Evolutionary conservation across 768 basidiomycete genomes (phyloP), one percentile per base, ranked within the genome.

Genomic region (Rhodotorula diobovata): DNA sequence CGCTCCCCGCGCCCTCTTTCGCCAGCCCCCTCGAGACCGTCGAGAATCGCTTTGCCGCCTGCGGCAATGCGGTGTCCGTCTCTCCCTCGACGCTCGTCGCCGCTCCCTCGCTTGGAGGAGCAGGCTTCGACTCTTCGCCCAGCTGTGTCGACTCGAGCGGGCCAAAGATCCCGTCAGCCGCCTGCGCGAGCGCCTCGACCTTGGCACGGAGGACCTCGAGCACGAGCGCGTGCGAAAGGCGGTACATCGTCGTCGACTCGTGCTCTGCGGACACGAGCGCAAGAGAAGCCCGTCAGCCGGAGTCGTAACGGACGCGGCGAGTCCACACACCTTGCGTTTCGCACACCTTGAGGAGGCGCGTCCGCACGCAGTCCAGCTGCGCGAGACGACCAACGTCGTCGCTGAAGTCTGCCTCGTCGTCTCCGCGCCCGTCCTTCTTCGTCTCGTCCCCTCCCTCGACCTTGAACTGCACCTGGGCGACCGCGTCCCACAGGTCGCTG

Each of bases 401-500:
- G 10, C 53, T 53, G 39, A 58, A 66, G 12, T 55, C 39, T 15
- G 21, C 21, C n/a, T 55, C 51, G 28, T 60, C 50, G 18, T 41
- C 63, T 0, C 0, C 35, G 16, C 30, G 3, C 8, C 15, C 39
- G 11, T 28, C 45, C 25, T 53, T 43, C 30, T 48, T 53, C 5
- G 28, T 12, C n/a, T n/a, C 51, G 20, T 34, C 32, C 0, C 4
- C 23, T 23, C n/a, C 41, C 14, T 61, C 35, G 18, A 39, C 34
- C 16, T 28, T 39, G 32, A 70, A 73, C 8, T 39, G 53, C 14
- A 59, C 61, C n/a, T 67, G 61, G 5, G 61, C 53, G 28, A 66
- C 28, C 16, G 65, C 15, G 30, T 73, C 68, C 68, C 72, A 73
- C 20, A 60, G 32, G 32, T 73, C 68, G n/a, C 43, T 30, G 39